A percentile compares a stretch with the other conserved stretches of the same genome.
These are phyloP conservation scores for Excoecaria agallocha DNA, from an alignment of 345 rosid species.

Conservation along the genomic window DNA sequence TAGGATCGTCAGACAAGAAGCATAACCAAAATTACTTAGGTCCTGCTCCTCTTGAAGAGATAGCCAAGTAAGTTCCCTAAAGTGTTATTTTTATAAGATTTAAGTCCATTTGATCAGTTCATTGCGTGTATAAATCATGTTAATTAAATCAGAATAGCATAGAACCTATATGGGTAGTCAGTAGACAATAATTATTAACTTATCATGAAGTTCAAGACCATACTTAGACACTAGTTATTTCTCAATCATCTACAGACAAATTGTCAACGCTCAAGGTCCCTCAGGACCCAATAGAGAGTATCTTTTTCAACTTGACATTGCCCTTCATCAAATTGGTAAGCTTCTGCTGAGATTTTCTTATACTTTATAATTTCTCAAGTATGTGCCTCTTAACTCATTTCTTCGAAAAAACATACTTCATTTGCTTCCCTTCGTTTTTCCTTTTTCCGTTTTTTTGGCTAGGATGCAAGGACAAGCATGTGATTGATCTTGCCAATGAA, in stretches of 20 bases:
- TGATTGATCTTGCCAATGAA: conserved; percentile 65
- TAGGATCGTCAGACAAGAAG: conserved; percentile 77
- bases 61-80: conserved; percentile 57
- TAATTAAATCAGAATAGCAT: too few species aligned
- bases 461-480: conserved; percentile 75
- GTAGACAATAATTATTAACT: too few species aligned
- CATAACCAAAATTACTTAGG: conserved; percentile 72
- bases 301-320: conserved; percentile 70
- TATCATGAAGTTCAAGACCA: too few species aligned
- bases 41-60: conserved; percentile 70
- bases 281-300: conserved; percentile 94
- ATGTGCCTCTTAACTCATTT: too few species aligned
- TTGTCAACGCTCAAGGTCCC: conserved; percentile 72
- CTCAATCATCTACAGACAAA: conserved; percentile 48
- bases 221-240: not conserved
- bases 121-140: too few species aligned
- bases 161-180: too few species aligned
- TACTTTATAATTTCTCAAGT: not conserved
- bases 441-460: not conserved
- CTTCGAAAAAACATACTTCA: not conserved
- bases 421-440: not conserved
- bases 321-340: conserved; percentile 62
- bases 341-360: not conserved
- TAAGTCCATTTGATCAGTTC: too few species aligned
- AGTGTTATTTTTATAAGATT: not conserved